These are phyloP conservation scores for Aspergillus aculeatinus DNA, from an alignment of 2,329 filamentous ascomycete genomes.

Conservation along the genomic window DNA sequence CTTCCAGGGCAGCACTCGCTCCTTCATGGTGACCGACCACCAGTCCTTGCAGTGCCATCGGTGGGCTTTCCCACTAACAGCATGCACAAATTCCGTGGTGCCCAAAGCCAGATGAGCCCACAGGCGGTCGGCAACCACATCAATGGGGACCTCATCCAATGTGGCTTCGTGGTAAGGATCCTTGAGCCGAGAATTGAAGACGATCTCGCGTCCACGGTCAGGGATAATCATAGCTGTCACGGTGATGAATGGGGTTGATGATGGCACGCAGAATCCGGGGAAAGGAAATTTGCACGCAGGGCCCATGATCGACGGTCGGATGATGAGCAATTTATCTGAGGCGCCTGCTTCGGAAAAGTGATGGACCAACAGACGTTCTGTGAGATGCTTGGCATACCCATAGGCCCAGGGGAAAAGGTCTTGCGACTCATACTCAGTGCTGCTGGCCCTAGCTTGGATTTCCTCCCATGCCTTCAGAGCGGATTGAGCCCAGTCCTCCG, in stretches of 20 bases:
- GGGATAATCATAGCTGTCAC: constrained; percentile 4
- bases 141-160: constrained; percentile 4
- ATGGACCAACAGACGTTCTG: constrained; percentile 8
- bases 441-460: constrained; percentile 4
- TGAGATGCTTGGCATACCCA: constrained; percentile 18
- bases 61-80: constrained; percentile 1
- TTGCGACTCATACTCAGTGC: not conserved
- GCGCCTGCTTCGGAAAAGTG: not conserved
- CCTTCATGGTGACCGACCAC: no score
- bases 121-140: constrained; percentile 9
- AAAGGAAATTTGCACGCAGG: constrained; percentile 12
- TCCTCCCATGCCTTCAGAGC: not conserved
- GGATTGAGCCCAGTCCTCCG: not conserved
- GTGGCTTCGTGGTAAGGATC: not conserved
- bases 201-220: not conserved
- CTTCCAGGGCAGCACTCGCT: no score
- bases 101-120: not conserved
- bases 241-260: constrained; percentile 8
- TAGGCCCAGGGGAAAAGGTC: constrained; percentile 17
- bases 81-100: not conserved
- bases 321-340: constrained; percentile 11
- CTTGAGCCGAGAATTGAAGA: not conserved
- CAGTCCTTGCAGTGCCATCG: no score
- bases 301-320: constrained; percentile 15
- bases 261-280: constrained; percentile 7